phyloP scores from a whole-genome alignment of 2,329 filamentous ascomycete species.

The Pseudogymnoascus pannorum region DNA sequence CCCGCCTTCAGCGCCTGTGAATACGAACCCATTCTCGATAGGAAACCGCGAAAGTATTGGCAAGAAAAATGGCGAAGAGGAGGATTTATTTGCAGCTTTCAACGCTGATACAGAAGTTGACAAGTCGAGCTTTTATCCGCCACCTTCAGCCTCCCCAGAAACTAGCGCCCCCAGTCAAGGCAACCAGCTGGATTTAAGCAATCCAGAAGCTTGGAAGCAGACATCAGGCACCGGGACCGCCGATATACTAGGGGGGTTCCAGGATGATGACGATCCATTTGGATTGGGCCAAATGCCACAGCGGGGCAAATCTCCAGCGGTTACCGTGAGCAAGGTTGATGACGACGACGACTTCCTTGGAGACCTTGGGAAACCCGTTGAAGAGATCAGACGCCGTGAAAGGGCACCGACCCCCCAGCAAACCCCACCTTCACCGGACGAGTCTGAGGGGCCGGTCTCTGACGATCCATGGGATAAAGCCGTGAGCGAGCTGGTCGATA shows the following conservation, averaged over 20 bases:
- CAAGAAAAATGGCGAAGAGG: slow-evolving; percentile 38
- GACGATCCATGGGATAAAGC: slow-evolving; percentile 68
- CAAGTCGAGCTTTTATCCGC: slow-evolving; percentile 57
- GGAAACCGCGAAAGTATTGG: slow-evolving; percentile 20
- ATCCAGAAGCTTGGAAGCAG: slow-evolving; percentile 47
- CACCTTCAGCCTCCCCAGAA: slow-evolving; percentile 35
- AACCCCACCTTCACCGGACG: slow-evolving; percentile 17
- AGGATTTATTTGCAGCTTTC: slow-evolving; percentile 62
- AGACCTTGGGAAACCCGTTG: slow-evolving; percentile 56
- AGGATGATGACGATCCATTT: slow-evolving; percentile 77
- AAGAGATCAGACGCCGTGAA: slow-evolving; percentile 48
- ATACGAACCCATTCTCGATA: slow-evolving; percentile 26
- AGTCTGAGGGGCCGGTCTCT: slow-evolving; percentile 19
- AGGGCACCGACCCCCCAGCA: slow-evolving; percentile 38
- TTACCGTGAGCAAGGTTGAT: slow-evolving; percentile 22
- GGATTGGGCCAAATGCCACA: slow-evolving; percentile 61
- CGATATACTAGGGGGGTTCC: slow-evolving; percentile 30
- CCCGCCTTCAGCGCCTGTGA: slow-evolving; percentile 24
- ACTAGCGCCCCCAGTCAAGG: slow-evolving; percentile 33
- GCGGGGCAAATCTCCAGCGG: slow-evolving; percentile 25
- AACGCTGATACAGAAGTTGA: slow-evolving; percentile 60
- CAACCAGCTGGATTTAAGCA: slow-evolving; percentile 42
- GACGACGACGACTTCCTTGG: slow-evolving; percentile 61
- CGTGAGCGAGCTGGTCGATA: slow-evolving; percentile 83
- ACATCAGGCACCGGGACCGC: slow-evolving; percentile 18